These are phyloP conservation scores for Gillenia trifoliata DNA, from an alignment of 306 rosid genomes.

Conservation along the genomic window DNA sequence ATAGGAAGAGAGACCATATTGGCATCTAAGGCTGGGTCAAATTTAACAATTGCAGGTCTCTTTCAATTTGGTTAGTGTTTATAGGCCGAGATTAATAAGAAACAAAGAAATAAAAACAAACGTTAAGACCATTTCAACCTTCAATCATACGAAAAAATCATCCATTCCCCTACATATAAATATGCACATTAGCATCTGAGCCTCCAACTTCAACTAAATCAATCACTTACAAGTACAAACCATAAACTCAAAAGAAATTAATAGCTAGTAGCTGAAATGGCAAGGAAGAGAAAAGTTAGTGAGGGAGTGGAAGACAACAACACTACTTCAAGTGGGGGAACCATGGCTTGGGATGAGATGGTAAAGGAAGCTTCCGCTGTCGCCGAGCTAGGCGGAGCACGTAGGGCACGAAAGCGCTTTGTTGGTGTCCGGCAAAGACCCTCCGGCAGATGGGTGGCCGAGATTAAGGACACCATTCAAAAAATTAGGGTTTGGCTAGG, in stretches of 20 bases:
- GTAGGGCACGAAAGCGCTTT: constrained; percentile 62
- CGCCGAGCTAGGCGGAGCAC: constrained; percentile 47
- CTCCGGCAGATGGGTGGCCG: constrained; percentile 96
- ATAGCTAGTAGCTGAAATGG: constrained; percentile 34
- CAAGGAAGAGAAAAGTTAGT: constrained; percentile 68
- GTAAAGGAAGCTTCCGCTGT: constrained; percentile 63
- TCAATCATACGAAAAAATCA: constrained; percentile 13
- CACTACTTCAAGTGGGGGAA: constrained; percentile 33
- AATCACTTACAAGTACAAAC: constrained; percentile 6
- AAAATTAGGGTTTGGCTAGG: constrained; percentile 98
- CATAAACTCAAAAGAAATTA: background rate
- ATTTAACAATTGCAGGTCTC: constrained; percentile 13
- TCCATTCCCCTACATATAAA: background rate
- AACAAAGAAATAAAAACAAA: constrained; percentile 36
- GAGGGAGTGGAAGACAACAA: constrained; percentile 51
- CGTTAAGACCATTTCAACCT: constrained; percentile 40
- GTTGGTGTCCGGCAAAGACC: constrained; percentile 94
- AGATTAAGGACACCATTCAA: constrained; percentile 88
- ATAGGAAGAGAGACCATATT: constrained; percentile 10
- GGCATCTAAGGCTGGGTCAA: constrained; percentile 46
- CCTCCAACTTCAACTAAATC: constrained; percentile 11
- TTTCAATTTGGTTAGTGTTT: constrained; percentile 40
- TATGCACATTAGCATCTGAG: constrained; percentile 7
- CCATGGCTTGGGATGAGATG: constrained; percentile 72
- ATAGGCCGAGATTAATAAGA: constrained; percentile 25